Base-by-base conservation (phyloP, 495 filamentous ascomycete species). In the Halenospora varia region DNA sequence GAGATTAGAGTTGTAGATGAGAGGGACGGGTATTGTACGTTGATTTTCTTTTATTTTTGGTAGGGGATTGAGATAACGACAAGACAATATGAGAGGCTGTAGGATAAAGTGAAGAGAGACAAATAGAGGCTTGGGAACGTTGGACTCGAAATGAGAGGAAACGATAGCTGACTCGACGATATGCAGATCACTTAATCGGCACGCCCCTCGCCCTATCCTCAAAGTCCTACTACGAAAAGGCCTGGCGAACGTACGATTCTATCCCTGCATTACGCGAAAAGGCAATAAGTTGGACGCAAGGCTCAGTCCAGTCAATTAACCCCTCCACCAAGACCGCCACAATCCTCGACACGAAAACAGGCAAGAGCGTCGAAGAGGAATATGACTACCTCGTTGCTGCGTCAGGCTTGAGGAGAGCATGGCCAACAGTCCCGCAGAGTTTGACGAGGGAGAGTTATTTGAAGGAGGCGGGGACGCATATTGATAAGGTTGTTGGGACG, bases 1-100 rank as follows among this genome's bases (percentile, higher is more conserved):
- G 73, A 87, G 39, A 82, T 88, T 47, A 88, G 84, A 10, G 73
- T 90, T 9, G 79, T 88, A 3, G 86, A 90, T 62, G 82, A 88
- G 56, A 73, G 83, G 20, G 87, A 90, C 75, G 87, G 87, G 23
- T 88, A 79, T 67, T 88, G 85, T 88, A 62, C n/a, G n/a, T n/a
- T n/a, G 63, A 69, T 71, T 61, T 24, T 42, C n/a, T 51, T 25
- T 13, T 22, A 11, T 50, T 51, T 19, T 25, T 23, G 29, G 23
- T 26, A 15, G 4, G 40, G 61, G 35, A 9, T 40, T 40, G n/a
- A n/a, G n/a, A n/a, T n/a, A n/a, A n/a, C n/a, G 35, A 40, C 35
- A 40, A 9, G 9, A 40, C 35, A 40, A 9, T 9, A 40, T 40
- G n/a, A 40, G 9, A n/a, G n/a, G 9, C 35, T 40, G 9, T n/a